Conservation (phyloP, 2,329 filamentous ascomycete genomes). For the Hypoxylon sp. region DNA sequence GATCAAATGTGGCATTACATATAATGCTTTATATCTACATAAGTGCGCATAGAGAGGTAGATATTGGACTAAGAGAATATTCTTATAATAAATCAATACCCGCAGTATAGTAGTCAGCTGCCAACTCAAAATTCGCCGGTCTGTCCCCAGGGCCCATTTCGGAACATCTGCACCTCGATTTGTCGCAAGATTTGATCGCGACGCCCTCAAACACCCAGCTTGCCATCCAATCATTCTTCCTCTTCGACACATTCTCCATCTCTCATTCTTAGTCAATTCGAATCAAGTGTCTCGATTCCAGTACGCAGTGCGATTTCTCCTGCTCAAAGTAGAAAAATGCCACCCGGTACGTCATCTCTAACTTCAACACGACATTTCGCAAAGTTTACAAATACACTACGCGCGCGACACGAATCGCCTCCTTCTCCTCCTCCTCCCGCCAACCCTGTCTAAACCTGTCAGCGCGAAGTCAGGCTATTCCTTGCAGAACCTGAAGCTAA, state of each 20-base stretch:
- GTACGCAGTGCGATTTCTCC: not conserved
- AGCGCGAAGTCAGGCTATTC: not conserved
- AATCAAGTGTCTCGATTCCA: not conserved
- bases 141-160: conserved; percentile 6
- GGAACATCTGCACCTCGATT: conserved; percentile 20
- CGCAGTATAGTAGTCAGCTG: not conserved
- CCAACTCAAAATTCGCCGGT: conserved; percentile 8
- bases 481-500: conserved; percentile 19
- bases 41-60: not conserved
- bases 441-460: not conserved
- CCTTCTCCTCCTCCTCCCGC: not conserved
- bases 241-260: conserved; percentile 5
- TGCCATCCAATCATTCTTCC: conserved; percentile 4
- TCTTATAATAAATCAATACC: not conserved
- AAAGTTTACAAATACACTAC: conserved; percentile 8
- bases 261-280: conserved; percentile 4
- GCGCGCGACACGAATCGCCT: conserved; percentile 10
- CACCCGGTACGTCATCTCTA: conserved; percentile 39
- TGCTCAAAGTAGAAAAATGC: conserved; percentile 31
- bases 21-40: conserved; percentile 12
- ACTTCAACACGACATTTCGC: conserved; percentile 14
- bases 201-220: conserved; percentile 4
- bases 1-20: conserved; percentile 29
- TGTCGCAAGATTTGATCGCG: conserved; percentile 35
- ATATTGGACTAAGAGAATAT: not conserved